Conservation (phyloP, 805 yeast genomes). For the Torulaspora delbrueckii region DNA sequence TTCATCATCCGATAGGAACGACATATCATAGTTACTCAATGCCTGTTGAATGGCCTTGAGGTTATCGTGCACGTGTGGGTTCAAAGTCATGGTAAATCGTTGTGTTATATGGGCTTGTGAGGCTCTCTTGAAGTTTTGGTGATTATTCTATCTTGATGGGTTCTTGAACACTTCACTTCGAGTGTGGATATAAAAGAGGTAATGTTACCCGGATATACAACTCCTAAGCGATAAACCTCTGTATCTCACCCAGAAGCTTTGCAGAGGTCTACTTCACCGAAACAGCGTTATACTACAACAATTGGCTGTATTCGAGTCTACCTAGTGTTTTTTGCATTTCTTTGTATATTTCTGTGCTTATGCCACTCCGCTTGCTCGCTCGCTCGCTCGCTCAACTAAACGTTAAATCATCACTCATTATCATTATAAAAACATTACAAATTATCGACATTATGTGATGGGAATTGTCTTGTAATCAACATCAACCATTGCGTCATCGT, state of each 20-base stretch:
- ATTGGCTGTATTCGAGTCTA: no score
- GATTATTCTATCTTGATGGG: not conserved
- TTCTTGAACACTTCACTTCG: no score
- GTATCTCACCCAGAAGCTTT: no score
- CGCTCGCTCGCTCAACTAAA: not conserved
- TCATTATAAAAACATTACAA: conserved; percentile 2
- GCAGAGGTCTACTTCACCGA: no score
- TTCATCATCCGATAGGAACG: conserved; percentile 36
- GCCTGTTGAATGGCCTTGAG: conserved; percentile 32
- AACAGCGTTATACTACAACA: no score
- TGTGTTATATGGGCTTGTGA: not conserved
- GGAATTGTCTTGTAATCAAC: conserved; percentile 62
- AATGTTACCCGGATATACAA: no score
- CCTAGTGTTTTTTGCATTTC: not conserved
- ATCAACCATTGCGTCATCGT: conserved; percentile 60
- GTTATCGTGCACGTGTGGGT: conserved; percentile 29
- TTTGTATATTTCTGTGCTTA: not conserved
- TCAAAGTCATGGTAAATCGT: conserved; percentile 18
- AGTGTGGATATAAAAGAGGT: no score
- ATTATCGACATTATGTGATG: conserved; percentile 1
- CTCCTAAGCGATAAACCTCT: no score
- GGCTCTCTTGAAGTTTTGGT: not conserved
- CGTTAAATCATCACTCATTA: not conserved
- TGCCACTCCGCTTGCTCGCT: no score
- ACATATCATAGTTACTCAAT: conserved; percentile 32